Conservation (phyloP, 163 green algal genomes). For the Chloromonas sp. region DNA sequence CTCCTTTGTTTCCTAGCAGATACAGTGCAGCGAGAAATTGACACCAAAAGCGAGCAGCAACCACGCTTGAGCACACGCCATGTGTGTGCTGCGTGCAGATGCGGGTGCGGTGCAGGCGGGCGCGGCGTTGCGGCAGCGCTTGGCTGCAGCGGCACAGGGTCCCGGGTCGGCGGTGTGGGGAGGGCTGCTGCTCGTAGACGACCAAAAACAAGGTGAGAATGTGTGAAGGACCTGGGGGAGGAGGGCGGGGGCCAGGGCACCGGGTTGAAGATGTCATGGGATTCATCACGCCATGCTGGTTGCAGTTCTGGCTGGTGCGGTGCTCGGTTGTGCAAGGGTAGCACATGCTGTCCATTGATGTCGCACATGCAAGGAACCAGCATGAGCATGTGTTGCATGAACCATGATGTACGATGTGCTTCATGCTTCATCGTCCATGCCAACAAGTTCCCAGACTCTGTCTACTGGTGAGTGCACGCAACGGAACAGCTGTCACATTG, state of each 20-base stretch:
- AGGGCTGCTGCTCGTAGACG: slow-evolving; percentile 1
- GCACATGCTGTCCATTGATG: too few species aligned
- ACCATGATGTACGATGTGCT: too few species aligned
- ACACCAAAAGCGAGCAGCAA: too few species aligned
- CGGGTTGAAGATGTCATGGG: too few species aligned
- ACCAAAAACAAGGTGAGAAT: not conserved
- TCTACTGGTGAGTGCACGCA: not conserved
- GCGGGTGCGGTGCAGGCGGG: not conserved
- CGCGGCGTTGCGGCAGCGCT: not conserved
- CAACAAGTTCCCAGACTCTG: too few species aligned
- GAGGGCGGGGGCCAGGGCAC: too few species aligned
- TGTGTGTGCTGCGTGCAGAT: not conserved
- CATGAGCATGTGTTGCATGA: too few species aligned
- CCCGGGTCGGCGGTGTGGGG: not conserved
- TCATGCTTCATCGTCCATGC: not conserved
- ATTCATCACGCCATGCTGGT: not conserved
- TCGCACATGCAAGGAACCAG: too few species aligned
- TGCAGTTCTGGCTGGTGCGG: not conserved
- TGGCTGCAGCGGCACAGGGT: not conserved
- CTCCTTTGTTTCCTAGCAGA: too few species aligned
- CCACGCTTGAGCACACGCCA: not conserved
- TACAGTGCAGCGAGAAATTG: too few species aligned
- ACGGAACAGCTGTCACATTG: not conserved
- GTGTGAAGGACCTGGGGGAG: not conserved
- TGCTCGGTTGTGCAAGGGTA: not conserved